Conservation (phyloP, 352 stramenopile genomes). For the Globisporangium rhizosaccharum region DNA sequence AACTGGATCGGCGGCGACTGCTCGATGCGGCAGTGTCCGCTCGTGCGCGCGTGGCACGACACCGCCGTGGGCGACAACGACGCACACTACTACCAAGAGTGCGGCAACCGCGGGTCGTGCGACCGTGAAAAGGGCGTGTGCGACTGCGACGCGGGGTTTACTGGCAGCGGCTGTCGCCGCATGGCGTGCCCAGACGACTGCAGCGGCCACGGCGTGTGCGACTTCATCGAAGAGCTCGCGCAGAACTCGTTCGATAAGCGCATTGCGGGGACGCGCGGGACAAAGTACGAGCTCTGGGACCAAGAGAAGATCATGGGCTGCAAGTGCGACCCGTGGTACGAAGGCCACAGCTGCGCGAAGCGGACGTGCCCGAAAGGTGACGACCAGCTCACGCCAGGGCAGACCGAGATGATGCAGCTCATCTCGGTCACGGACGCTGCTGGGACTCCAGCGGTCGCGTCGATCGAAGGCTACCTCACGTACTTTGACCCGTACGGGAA, state of each 20-base stretch:
- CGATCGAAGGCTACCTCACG: conserved; percentile 35
- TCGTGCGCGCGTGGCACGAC: conserved; percentile 43
- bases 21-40: conserved; percentile 32
- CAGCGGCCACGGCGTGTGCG: conserved; percentile 41
- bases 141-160: conserved; percentile 56
- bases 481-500: conserved; percentile 77
- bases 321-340: conserved; percentile 39
- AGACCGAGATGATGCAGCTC: conserved; percentile 50
- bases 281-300: conserved; percentile 61
- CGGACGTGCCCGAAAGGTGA: conserved; percentile 83
- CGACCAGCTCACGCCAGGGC: conserved; percentile 56
- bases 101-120: conserved; percentile 64
- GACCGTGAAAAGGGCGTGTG: conserved; percentile 66
- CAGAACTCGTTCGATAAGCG: conserved; percentile 37
- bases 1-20: conserved; percentile 67
- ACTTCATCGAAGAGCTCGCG: conserved; percentile 51
- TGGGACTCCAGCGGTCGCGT: neutral
- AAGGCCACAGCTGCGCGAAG: conserved; percentile 54
- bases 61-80: conserved; percentile 31
- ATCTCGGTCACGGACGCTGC: conserved; percentile 12
- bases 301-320: conserved; percentile 73
- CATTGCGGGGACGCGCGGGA: conserved; percentile 19
- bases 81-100: conserved; percentile 73
- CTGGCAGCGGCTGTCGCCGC: conserved; percentile 55
- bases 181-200: conserved; percentile 38